A percentile compares a stretch with the other conserved stretches of the same genome.
Evolutionary conservation across 352 stramenopile genomes (phyloP).

Genomic region (Globisporangium sylvaticum): DNA sequence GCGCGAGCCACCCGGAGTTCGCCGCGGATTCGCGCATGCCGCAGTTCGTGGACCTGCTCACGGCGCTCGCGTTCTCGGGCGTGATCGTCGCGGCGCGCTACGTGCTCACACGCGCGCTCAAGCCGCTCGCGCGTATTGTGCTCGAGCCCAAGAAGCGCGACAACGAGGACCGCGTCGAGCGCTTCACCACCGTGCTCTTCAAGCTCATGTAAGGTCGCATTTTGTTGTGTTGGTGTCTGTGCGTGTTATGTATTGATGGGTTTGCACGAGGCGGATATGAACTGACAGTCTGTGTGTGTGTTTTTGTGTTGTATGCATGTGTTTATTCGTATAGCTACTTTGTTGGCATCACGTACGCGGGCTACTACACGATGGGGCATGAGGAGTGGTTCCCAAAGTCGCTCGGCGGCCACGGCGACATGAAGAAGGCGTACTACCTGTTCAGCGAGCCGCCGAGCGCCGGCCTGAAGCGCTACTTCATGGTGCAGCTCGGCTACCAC

Average conservation of each 20-base stretch:
- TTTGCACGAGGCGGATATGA: background rate
- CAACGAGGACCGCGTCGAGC: slow-evolving; percentile 49
- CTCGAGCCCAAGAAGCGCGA: slow-evolving; percentile 52
- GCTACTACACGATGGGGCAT: slow-evolving; percentile 37
- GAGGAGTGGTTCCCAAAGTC: slow-evolving; percentile 40
- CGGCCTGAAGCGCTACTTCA: slow-evolving; percentile 41
- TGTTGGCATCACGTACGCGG: slow-evolving; percentile 34
- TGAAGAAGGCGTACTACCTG: slow-evolving; percentile 27
- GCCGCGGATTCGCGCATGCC: slow-evolving; percentile 35
- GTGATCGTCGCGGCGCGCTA: slow-evolving; percentile 42
- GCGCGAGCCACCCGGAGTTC: slow-evolving; percentile 29
- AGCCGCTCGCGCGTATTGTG: slow-evolving; percentile 38
- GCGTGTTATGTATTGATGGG: background rate
- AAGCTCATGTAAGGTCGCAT: slow-evolving; percentile 51
- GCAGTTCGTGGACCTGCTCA: slow-evolving; percentile 37
- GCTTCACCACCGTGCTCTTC: slow-evolving; percentile 69
- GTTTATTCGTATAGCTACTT: slow-evolving; percentile 38
- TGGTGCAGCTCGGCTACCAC: slow-evolving; percentile 58
- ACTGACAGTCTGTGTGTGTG: background rate
- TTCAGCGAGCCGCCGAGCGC: slow-evolving; percentile 29
- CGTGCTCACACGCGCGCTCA: slow-evolving; percentile 29
- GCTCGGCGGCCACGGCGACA: slow-evolving; percentile 33
- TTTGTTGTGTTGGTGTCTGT: background rate
- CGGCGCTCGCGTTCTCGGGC: slow-evolving; percentile 26
- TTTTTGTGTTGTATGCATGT: background rate